Percentiles rank a stretch among this genome's conserved stretches.
These are phyloP conservation scores for Coemansia sp. DNA, from an alignment of 192 early-diverging fungal genomes.

Conservation along the genomic window DNA sequence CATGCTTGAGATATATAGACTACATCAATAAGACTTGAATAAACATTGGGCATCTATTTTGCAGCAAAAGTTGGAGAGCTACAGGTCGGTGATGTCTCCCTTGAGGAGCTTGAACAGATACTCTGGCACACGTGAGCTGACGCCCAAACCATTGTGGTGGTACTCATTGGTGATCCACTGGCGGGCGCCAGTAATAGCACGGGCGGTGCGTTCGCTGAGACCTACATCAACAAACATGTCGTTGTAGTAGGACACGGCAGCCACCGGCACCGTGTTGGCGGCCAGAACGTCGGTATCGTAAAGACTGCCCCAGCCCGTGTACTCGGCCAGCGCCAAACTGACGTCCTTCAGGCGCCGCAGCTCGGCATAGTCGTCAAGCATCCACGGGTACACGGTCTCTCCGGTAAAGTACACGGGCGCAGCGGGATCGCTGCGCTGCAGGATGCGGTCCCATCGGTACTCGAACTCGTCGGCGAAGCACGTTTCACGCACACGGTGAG, in stretches of 20 bases:
- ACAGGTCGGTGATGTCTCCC: slow-evolving; percentile 51
- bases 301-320: slow-evolving; percentile 54
- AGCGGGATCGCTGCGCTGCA: slow-evolving; percentile 7
- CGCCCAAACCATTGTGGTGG: slow-evolving; percentile 60
- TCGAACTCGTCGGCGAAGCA: slow-evolving; percentile 54
- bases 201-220: slow-evolving; percentile 59
- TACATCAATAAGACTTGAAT: neutral
- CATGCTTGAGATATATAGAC: slow-evolving; percentile 4
- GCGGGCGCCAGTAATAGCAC: slow-evolving; percentile 53
- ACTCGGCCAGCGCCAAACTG: slow-evolving; percentile 58
- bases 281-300: slow-evolving; percentile 55
- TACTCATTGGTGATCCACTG: slow-evolving; percentile 71
- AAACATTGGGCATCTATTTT: neutral
- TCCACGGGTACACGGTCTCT: slow-evolving; percentile 68
- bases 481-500: slow-evolving; percentile 54
- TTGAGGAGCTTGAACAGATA: slow-evolving; percentile 60
- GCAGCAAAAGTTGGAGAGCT: neutral
- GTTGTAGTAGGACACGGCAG: slow-evolving; percentile 66
- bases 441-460: slow-evolving; percentile 40
- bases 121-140: slow-evolving; percentile 53
- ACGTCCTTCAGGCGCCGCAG: slow-evolving; percentile 59
- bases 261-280: slow-evolving; percentile 55
- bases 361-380: slow-evolving; percentile 70
- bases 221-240: slow-evolving; percentile 70
- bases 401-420: slow-evolving; percentile 62